A percentile compares a stretch with the other conserved stretches of the same genome.
Conservation (phyloP, 2,329 filamentous ascomycete species). For the Alternaria consortialis region DNA sequence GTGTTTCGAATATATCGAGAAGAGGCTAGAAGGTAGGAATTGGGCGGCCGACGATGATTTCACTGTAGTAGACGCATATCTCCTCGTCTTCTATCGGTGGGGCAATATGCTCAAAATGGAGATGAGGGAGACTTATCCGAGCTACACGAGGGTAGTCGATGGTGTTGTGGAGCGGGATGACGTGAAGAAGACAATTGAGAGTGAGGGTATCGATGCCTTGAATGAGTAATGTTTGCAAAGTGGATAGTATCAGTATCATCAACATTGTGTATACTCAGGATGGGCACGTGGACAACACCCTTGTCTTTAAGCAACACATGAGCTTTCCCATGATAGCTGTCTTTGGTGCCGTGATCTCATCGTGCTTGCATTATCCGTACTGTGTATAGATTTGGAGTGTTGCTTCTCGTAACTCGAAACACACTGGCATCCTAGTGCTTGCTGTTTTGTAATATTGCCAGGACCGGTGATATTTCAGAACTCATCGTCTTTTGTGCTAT, state of each 20-base stretch:
- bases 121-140: conserved; percentile 28
- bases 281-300: too few relatives aligned
- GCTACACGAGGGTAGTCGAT: conserved; percentile 21
- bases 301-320: too few relatives aligned
- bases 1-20: neutral
- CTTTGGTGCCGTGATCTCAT: too few relatives aligned
- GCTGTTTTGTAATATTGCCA: too few relatives aligned
- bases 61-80: conserved; percentile 18
- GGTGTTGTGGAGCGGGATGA: conserved; percentile 20
- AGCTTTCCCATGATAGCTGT: too few relatives aligned
- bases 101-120: conserved; percentile 18
- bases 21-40: neutral
- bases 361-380: too few relatives aligned
- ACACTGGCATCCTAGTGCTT: too few relatives aligned
- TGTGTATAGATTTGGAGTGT: too few relatives aligned
- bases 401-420: too few relatives aligned
- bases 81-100: conserved; percentile 35
- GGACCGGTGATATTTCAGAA: too few relatives aligned
- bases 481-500: too few relatives aligned
- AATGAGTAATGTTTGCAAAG: neutral
- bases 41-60: neutral
- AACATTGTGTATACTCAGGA: too few relatives aligned
- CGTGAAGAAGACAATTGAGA: neutral
- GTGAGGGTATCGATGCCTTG: neutral
- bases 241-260: neutral